Evolutionary conservation across 495 filamentous ascomycete species (phyloP), one percentile per base, ranked within the genome.

Genomic region (Thermochaetoides thermophila): DNA sequence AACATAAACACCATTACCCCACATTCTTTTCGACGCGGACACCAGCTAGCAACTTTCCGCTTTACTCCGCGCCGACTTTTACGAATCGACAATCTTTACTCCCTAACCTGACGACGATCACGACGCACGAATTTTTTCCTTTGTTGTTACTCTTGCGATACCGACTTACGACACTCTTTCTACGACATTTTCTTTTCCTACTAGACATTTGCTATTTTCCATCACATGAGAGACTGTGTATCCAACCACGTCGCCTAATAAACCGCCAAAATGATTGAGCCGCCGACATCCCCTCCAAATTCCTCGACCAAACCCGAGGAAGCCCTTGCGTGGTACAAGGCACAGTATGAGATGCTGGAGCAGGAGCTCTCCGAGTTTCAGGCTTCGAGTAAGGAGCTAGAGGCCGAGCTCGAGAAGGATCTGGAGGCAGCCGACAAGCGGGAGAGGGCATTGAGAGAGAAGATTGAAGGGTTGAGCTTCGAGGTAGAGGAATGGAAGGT

Each of bases 401-500:
- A 97, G 54, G 72, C 81, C 25, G 91, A 96, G 56, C 66, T 97
- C 29, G 89, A 97, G 60, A 89, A 85, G 67, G 89, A 97, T 52
- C 71, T 96, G 29, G 91, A 97, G 53, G 81, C 82, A 14, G 84
- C 85, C 24, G 89, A 97, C 66, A 87, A 89, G 61, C 71, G 82
- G 45, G 89, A 97, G 55, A 69, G 84, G 37, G 66, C 72, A 36
- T 57, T 96, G 45, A 73, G 84, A 50, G 78, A 87, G 53, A 93
- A 89, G 59, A 76, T 81, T 2, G 89, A 96, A 48, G 65, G 59
- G 17, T 52, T 93, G 45, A 71, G 69, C 35, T 95, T 83, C 48
- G 84, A 95, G 50, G 85, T 87, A 0, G 86, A 94, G 13, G 89
- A 97, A 58, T 97, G 89, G 89, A 95, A 97, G 74, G 86, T 93